Conservation (phyloP, 1,139 yeast species). For the Yamadazyma kanchanaburiensis region DNA sequence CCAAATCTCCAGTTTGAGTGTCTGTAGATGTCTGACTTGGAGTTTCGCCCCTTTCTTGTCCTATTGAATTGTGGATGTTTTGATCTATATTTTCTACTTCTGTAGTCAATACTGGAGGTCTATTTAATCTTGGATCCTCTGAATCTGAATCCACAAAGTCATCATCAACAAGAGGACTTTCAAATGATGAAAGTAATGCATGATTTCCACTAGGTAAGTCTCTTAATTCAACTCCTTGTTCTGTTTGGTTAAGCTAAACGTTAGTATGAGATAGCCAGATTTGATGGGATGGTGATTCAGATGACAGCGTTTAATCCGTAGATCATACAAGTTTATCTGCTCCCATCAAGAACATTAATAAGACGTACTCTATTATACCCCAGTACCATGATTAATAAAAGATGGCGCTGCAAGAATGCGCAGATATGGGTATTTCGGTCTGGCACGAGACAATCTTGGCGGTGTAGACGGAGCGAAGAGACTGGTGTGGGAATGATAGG, state of each 20-base stretch:
- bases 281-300: no score
- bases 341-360: no score
- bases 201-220: constrained; percentile 7
- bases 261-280: constrained; percentile 10
- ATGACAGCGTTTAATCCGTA: no score
- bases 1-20: constrained; percentile 11
- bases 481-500: no score
- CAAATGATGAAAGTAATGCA: constrained; percentile 12
- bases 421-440: not conserved
- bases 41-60: no score
- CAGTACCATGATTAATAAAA: constrained; percentile 8
- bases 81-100: constrained; percentile 13
- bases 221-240: constrained; percentile 11
- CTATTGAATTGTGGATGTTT: constrained; percentile 14
- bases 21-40: constrained; percentile 2
- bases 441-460: not conserved
- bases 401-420: constrained; percentile 7
- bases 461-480: not conserved
- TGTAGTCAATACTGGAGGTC: not conserved
- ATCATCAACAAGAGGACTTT: constrained; percentile 8
- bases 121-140: constrained; percentile 7
- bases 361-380: constrained; percentile 13
- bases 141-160: constrained; percentile 2
- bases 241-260: constrained; percentile 9
- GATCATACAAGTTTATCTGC: no score